Conservation (phyloP, 805 yeast genomes). For the Metschnikowia amazonensis region DNA sequence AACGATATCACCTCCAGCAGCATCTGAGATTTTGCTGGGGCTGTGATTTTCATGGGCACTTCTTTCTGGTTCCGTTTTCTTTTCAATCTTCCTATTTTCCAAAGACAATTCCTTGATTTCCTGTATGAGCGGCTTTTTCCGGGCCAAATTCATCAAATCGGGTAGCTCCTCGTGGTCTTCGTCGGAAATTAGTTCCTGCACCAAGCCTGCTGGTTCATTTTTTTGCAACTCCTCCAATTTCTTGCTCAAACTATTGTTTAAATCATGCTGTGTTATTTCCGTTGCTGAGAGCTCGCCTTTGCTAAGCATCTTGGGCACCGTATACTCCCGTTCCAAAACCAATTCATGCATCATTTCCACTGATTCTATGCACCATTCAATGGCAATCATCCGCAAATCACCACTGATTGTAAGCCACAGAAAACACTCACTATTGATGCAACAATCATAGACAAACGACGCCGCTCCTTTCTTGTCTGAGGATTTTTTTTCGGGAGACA, state of each 20-base stretch:
- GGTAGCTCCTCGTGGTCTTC: constrained; percentile 23
- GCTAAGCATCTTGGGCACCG: constrained; percentile 65
- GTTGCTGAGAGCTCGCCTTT: constrained; percentile 60
- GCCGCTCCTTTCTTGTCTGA: constrained; percentile 66
- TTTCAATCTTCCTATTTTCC: background rate
- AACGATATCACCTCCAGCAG: background rate
- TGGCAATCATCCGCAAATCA: constrained; percentile 60
- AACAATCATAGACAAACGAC: constrained; percentile 74
- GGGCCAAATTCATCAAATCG: constrained; percentile 26
- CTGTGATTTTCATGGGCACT: background rate
- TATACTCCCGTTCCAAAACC: constrained; percentile 57
- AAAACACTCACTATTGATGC: constrained; percentile 61
- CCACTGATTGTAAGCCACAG: constrained; percentile 55
- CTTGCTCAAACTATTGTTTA: constrained; percentile 36
- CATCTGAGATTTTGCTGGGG: background rate
- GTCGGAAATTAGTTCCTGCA: constrained; percentile 35
- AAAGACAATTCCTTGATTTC: constrained; percentile 42
- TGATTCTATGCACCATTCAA: constrained; percentile 83
- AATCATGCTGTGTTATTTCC: constrained; percentile 42
- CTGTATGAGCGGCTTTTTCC: constrained; percentile 45
- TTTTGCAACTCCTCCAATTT: constrained; percentile 33
- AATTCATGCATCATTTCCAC: constrained; percentile 54
- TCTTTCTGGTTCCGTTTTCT: background rate
- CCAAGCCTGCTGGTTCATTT: constrained; percentile 40
- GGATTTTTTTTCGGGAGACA: constrained; percentile 54